phyloP scores from a whole-genome alignment of 2,329 filamentous ascomycete species.

The Zasmidium citrigriseum region DNA sequence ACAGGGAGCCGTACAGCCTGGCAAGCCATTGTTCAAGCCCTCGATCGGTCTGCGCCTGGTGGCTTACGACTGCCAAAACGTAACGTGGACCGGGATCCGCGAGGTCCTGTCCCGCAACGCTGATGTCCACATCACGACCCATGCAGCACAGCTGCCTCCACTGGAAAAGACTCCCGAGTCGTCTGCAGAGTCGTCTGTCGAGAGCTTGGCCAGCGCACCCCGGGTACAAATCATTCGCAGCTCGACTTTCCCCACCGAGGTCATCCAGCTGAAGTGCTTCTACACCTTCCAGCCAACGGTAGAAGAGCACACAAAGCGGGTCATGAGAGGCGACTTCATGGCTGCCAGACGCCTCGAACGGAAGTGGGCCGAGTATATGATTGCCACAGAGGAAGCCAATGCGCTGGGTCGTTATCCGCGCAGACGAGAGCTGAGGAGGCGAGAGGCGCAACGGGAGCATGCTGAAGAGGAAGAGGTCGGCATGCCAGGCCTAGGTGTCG shows the following conservation, averaged over 20 bases:
- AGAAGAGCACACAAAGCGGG: constrained; percentile 86
- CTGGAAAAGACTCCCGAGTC: constrained; percentile 21
- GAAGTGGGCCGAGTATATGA: constrained; percentile 95
- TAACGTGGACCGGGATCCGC: constrained; percentile 89
- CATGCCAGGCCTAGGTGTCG: constrained; percentile 30
- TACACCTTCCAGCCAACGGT: constrained; percentile 95
- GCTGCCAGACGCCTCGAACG: constrained; percentile 78
- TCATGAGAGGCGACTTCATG: constrained; percentile 72
- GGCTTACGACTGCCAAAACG: constrained; percentile 86
- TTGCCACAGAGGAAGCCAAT: constrained; percentile 81
- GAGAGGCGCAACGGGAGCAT: constrained; percentile 79
- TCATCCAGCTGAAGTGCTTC: constrained; percentile 88
- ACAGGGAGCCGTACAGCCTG: constrained; percentile 34
- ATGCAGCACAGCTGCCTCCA: constrained; percentile 28
- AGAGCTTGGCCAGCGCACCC: constrained; percentile 21
- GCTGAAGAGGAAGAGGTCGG: constrained; percentile 72
- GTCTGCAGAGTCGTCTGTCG: constrained; percentile 27
- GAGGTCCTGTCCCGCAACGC: constrained; percentile 85
- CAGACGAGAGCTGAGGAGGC: constrained; percentile 71
- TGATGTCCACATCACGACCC: constrained; percentile 60
- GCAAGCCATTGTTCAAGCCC: constrained; percentile 31
- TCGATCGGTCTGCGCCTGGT: constrained; percentile 70
- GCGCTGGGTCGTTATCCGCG: constrained; percentile 66
- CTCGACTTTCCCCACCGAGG: constrained; percentile 69
- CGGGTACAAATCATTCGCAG: constrained; percentile 32